phyloP scores from a whole-genome alignment of 441 rosid genomes.

The Lepidium campestre region DNA sequence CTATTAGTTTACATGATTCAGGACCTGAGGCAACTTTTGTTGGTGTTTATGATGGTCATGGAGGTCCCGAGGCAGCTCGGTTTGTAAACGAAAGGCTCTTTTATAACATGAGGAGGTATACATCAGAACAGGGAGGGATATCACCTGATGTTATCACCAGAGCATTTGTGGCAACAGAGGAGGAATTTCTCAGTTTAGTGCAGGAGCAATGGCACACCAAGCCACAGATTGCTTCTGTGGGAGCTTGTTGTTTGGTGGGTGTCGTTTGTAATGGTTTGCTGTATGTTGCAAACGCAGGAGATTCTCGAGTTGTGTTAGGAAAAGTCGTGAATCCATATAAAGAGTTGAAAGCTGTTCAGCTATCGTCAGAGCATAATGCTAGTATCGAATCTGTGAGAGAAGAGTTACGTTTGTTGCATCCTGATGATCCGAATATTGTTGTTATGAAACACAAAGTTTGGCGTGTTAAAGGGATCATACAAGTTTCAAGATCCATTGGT shows the following conservation, averaged over 20 bases:
- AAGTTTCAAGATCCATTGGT: slow-evolving; percentile 89
- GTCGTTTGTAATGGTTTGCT: slow-evolving; percentile 60
- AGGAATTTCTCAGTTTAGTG: slow-evolving; percentile 72
- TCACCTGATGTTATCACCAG: slow-evolving; percentile 73
- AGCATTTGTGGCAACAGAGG: slow-evolving; percentile 83
- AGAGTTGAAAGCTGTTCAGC: slow-evolving; percentile 69
- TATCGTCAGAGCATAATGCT: slow-evolving; percentile 82
- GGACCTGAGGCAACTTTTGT: slow-evolving; percentile 91
- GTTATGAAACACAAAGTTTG: slow-evolving; percentile 86
- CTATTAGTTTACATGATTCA: slow-evolving; percentile 54
- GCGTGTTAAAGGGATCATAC: slow-evolving; percentile 95
- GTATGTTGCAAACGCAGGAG: slow-evolving; percentile 86
- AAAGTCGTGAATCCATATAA: slow-evolving; percentile 38
- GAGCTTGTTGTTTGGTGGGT: slow-evolving; percentile 90
- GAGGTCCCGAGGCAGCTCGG: slow-evolving; percentile 83
- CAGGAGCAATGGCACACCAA: slow-evolving; percentile 52
- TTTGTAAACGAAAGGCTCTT: slow-evolving; percentile 72
- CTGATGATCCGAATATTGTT: slow-evolving; percentile 84
- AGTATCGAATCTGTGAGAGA: slow-evolving; percentile 78
- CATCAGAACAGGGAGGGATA: slow-evolving; percentile 57
- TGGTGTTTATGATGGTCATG: slow-evolving; percentile 97
- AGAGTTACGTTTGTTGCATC: slow-evolving; percentile 72
- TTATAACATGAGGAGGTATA: slow-evolving; percentile 50
- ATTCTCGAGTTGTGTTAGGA: slow-evolving; percentile 83
- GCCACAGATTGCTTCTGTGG: slow-evolving; percentile 90